These are phyloP conservation scores for Aspergillus puulaauensis DNA, from an alignment of 2,329 filamentous ascomycete species.

Conservation along the genomic window DNA sequence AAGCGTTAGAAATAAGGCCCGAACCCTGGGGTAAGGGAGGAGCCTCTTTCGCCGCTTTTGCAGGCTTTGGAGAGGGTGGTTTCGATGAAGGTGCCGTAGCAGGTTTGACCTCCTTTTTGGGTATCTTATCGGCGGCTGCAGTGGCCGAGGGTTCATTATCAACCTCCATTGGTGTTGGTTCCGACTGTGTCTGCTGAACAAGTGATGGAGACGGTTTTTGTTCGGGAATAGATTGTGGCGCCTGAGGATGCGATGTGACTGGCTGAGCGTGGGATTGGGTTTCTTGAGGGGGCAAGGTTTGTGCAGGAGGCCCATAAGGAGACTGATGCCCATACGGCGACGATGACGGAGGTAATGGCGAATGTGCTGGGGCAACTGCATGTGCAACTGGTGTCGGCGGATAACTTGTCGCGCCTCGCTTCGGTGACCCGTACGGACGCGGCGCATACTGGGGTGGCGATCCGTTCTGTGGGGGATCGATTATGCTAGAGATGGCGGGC, in stretches of 20 bases:
- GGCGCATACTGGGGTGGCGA: slow-evolving; percentile 29
- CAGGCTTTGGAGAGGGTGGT: slow-evolving; percentile 56
- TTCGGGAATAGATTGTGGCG: slow-evolving; percentile 2
- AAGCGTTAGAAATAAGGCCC: slow-evolving; percentile 62
- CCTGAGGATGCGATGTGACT: slow-evolving; percentile 15
- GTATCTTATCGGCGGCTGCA: slow-evolving; percentile 24
- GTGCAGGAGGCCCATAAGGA: slow-evolving; percentile 23
- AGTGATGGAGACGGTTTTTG: slow-evolving; percentile 12
- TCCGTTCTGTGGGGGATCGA: slow-evolving; percentile 61
- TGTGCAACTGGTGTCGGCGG: slow-evolving; percentile 26
- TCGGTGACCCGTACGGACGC: slow-evolving; percentile 28
- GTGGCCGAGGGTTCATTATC: slow-evolving; percentile 27
- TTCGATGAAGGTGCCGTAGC: slow-evolving; percentile 52
- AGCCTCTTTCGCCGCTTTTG: slow-evolving; percentile 52
- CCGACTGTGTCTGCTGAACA: slow-evolving; percentile 18
- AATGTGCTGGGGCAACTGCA: slow-evolving; percentile 24
- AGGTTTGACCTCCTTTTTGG: slow-evolving; percentile 43
- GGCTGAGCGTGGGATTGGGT: slow-evolving; percentile 13
- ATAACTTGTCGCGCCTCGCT: slow-evolving; percentile 24
- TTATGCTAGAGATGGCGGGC: slow-evolving; percentile 85
- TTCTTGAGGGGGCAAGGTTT: slow-evolving; percentile 21
- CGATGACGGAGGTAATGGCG: slow-evolving; percentile 22
- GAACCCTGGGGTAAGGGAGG: slow-evolving; percentile 61
- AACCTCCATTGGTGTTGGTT: slow-evolving; percentile 35
- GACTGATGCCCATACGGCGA: slow-evolving; percentile 27